These are phyloP conservation scores for Pyropia yezoensis DNA, from an alignment of 23 red algal species.

Conservation along the genomic window DNA sequence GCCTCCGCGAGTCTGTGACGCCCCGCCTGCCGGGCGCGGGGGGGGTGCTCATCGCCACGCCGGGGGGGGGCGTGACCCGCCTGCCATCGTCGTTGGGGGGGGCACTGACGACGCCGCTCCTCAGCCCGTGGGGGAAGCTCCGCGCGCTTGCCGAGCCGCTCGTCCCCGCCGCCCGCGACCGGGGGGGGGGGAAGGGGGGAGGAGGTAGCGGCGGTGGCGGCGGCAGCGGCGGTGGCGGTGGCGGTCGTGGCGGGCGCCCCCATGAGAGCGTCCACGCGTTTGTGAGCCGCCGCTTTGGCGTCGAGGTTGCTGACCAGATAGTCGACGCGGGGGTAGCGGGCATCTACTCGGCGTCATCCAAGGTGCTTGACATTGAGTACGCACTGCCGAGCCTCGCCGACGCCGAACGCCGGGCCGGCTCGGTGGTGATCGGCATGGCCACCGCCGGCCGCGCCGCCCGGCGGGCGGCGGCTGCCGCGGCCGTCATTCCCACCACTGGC, in stretches of 20 bases:
- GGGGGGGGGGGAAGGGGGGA: conserved; percentile 1
- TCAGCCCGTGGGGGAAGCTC: conserved; percentile 30
- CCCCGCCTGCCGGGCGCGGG: conserved; percentile 21
- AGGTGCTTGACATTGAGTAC: conserved; percentile 27
- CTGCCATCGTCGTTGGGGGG: conserved; percentile 33
- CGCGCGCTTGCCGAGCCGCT: conserved; percentile 24
- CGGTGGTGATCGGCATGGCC: conserved; percentile 29
- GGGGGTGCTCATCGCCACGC: conserved; percentile 21
- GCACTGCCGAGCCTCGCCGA: conserved; percentile 23
- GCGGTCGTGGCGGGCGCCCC: no score
- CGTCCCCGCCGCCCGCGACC: not conserved
- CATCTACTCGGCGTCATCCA: conserved; percentile 31
- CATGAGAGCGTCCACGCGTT: conserved; percentile 36
- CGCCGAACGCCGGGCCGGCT: conserved; percentile 23
- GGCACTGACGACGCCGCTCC: conserved; percentile 10
- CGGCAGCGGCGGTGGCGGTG: no score
- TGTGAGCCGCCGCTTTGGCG: conserved; percentile 41
- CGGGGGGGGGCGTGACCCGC: conserved; percentile 37
- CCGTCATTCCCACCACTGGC: no score
- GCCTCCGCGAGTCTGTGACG: conserved; percentile 6
- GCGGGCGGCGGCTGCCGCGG: no score
- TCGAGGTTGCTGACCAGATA: conserved; percentile 42
- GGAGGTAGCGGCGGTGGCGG: no score
- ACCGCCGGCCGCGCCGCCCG: conserved; percentile 2
- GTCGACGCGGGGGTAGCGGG: conserved; percentile 45